Conservation (phyloP, 2,329 filamentous ascomycete genomes). For the Furcasterigmium sp. region DNA sequence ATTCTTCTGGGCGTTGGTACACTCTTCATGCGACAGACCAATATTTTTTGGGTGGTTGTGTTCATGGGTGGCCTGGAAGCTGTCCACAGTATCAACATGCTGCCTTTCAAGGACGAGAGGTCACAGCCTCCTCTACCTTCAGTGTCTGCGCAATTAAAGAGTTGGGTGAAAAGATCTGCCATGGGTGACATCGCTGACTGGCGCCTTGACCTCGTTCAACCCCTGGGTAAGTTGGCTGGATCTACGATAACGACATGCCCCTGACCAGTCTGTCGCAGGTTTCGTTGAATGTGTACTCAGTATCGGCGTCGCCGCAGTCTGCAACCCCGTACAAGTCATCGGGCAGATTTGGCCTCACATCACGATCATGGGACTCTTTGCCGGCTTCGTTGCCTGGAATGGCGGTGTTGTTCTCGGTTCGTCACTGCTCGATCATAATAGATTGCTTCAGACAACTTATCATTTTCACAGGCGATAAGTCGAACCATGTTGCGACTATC, state of each 20-base stretch:
- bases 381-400: constrained; percentile 76
- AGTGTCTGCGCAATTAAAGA: constrained; percentile 26
- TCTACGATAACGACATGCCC: not conserved
- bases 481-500: constrained; percentile 84
- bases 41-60: constrained; percentile 89
- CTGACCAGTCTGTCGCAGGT: not conserved
- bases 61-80: constrained; percentile 63
- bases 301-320: constrained; percentile 51
- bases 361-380: constrained; percentile 62
- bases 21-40: constrained; percentile 84
- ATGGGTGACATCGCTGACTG: constrained; percentile 52
- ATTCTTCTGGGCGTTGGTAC: constrained; percentile 58
- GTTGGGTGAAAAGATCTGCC: constrained; percentile 37
- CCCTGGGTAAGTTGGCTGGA: constrained; percentile 39
- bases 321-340: constrained; percentile 40
- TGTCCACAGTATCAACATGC: constrained; percentile 43
- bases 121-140: constrained; percentile 24
- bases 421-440: constrained; percentile 9
- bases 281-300: constrained; percentile 48
- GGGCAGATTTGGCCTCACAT: constrained; percentile 54
- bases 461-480: constrained; percentile 69
- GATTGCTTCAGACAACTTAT: not conserved
- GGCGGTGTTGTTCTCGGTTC: constrained; percentile 83
- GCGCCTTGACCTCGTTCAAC: constrained; percentile 36
- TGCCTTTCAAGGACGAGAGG: constrained; percentile 24